These are phyloP conservation scores for Endoconidiophora polonica DNA, from an alignment of 2,329 filamentous ascomycete species.

Conservation along the genomic window DNA sequence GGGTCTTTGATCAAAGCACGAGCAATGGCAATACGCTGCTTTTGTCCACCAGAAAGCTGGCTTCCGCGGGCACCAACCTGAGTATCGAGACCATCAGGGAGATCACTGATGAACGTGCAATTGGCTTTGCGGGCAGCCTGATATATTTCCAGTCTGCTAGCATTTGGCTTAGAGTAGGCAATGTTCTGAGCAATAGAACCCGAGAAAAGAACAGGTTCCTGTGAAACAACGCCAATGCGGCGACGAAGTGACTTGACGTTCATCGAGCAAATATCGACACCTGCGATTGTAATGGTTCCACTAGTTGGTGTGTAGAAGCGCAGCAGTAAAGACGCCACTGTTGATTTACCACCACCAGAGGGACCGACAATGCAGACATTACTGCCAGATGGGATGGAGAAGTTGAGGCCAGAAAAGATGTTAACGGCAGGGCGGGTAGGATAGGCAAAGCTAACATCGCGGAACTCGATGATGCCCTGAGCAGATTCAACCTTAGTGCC, in stretches of 20 bases:
- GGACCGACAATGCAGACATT: constrained; percentile 96
- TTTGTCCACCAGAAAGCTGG: constrained; percentile 88
- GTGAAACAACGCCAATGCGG: constrained; percentile 86
- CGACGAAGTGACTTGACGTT: constrained; percentile 86
- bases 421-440: constrained; percentile 80
- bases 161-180: constrained; percentile 69
- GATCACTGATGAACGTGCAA: constrained; percentile 90
- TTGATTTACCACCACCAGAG: constrained; percentile 90
- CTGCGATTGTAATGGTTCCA: constrained; percentile 69
- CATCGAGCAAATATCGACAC: constrained; percentile 65
- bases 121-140: constrained; percentile 81
- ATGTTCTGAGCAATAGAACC: constrained; percentile 81
- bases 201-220: constrained; percentile 86
- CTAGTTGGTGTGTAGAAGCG: constrained; percentile 76
- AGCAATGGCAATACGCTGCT: constrained; percentile 94
- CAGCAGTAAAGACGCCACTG: constrained; percentile 77
- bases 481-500: constrained; percentile 67
- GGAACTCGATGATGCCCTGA: constrained; percentile 75
- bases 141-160: constrained; percentile 65
- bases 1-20: constrained; percentile 87
- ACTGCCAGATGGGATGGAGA: constrained; percentile 79
- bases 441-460: constrained; percentile 75
- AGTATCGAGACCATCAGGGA: constrained; percentile 89
- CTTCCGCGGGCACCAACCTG: constrained; percentile 83
- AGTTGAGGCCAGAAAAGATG: constrained; percentile 80